Percentiles rank a stretch among this genome's conserved stretches.
These are phyloP conservation scores for Extremus antarcticus DNA, from an alignment of 495 filamentous ascomycete genomes.

Conservation along the genomic window DNA sequence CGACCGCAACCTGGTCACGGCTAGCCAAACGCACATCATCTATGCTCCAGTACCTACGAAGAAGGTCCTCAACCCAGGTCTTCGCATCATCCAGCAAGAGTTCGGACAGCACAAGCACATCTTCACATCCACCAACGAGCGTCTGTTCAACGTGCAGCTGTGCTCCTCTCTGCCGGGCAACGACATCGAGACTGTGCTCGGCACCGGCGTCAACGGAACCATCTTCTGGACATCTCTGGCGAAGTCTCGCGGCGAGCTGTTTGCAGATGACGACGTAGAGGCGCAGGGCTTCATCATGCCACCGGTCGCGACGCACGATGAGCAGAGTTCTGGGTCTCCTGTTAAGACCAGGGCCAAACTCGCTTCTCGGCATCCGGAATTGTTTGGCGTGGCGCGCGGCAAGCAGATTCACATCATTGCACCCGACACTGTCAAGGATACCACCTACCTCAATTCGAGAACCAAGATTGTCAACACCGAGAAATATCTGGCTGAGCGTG, in stretches of 20 bases:
- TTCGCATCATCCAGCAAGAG: constrained; percentile 86
- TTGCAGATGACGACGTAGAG: constrained; percentile 62
- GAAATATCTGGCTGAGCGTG: constrained; percentile 73
- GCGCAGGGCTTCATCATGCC: constrained; percentile 72
- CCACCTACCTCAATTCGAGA: constrained; percentile 55
- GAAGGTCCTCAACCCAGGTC: constrained; percentile 52
- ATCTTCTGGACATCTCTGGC: constrained; percentile 82
- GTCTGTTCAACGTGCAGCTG: constrained; percentile 85
- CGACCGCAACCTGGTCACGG: constrained; percentile 82
- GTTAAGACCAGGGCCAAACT: constrained; percentile 90
- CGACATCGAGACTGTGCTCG: constrained; percentile 66
- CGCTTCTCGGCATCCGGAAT: constrained; percentile 76
- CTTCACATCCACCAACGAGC: constrained; percentile 76
- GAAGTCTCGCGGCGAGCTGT: constrained; percentile 57
- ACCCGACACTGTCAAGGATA: constrained; percentile 60
- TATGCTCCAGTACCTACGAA: constrained; percentile 70
- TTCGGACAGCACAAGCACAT: constrained; percentile 81
- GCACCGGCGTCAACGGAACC: constrained; percentile 82
- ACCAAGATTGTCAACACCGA: constrained; percentile 65
- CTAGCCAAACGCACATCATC: constrained; percentile 82
- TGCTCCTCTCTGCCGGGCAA: constrained; percentile 45
- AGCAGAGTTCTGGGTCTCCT: constrained; percentile 58
- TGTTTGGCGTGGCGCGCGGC: constrained; percentile 89
- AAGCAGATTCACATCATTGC: constrained; percentile 91
- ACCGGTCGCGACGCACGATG: constrained; percentile 34